Percentiles rank a stretch among this genome's conserved stretches.
phyloP scores from a whole-genome alignment of 495 filamentous ascomycete species.

The Aspergillus nidulans region DNA sequence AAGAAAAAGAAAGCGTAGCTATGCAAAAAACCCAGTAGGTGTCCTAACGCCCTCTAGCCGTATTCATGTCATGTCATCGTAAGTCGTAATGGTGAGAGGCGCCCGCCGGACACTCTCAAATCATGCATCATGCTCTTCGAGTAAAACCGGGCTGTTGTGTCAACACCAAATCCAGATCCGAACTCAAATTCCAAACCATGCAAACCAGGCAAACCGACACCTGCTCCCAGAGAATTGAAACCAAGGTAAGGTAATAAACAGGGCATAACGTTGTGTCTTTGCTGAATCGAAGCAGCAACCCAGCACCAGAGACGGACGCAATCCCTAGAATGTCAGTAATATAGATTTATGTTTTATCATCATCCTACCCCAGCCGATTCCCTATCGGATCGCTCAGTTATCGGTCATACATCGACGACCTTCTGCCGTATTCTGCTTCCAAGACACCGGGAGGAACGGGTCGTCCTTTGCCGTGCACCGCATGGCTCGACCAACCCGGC shows the following conservation, averaged over 20 bases:
- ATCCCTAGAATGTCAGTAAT: background rate
- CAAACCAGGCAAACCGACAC: background rate
- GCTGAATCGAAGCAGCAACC: no score
- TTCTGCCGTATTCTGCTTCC: conserved; percentile 12
- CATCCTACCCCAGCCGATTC: no score
- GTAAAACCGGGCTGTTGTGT: no score
- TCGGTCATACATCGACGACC: conserved; percentile 16
- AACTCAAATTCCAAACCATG: background rate
- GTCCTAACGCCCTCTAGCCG: background rate
- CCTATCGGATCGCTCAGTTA: background rate
- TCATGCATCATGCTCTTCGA: no score
- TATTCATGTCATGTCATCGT: background rate
- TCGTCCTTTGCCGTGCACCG: background rate
- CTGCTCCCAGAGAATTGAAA: background rate
- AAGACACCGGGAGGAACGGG: conserved; percentile 6
- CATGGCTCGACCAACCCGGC: background rate
- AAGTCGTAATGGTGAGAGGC: background rate
- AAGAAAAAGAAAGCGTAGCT: background rate
- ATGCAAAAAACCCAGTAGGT: no score
- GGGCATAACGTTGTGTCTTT: background rate
- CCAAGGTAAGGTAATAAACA: background rate
- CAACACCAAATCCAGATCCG: no score
- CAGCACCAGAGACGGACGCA: no score
- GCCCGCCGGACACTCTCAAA: no score
- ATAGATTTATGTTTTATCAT: background rate